Evolutionary conservation across 139 green algal species (phyloP).

Genomic region (Chlamydomonas incerta): DNA sequence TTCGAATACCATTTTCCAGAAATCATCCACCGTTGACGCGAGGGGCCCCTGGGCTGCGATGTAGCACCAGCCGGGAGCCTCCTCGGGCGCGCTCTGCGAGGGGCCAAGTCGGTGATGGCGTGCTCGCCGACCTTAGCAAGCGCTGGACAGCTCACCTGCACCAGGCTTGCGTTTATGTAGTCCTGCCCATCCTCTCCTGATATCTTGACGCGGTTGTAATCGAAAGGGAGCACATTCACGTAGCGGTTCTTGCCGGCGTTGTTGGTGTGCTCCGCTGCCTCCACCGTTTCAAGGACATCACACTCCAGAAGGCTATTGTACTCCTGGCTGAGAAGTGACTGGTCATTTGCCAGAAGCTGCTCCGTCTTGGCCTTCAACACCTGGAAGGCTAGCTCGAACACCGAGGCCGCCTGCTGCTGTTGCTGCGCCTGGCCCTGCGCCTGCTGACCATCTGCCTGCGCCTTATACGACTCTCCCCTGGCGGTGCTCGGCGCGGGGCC

Average conservation of each 20-base stretch:
- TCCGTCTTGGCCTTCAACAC: slow-evolving; percentile 40
- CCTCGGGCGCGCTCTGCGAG: slow-evolving; percentile 15
- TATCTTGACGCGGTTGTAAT: slow-evolving; percentile 58
- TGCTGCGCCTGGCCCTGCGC: background rate
- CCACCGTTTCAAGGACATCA: slow-evolving; percentile 16
- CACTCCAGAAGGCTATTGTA: slow-evolving; percentile 37
- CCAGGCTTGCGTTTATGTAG: slow-evolving; percentile 68
- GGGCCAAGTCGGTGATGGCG: background rate
- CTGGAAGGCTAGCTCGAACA: slow-evolving; percentile 28
- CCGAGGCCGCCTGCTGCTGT: background rate
- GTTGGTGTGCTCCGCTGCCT: slow-evolving; percentile 22
- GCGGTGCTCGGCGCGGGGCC: background rate
- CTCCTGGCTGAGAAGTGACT: slow-evolving; percentile 19
- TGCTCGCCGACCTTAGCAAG: background rate
- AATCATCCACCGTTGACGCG: slow-evolving; percentile 58
- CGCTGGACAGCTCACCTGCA: slow-evolving; percentile 22
- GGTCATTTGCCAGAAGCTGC: slow-evolving; percentile 22
- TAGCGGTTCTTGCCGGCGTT: slow-evolving; percentile 63
- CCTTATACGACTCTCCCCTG: background rate
- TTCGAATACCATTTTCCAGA: slow-evolving; percentile 65
- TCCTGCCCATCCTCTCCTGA: slow-evolving; percentile 24
- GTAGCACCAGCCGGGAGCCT: slow-evolving; percentile 47
- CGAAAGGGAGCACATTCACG: slow-evolving; percentile 67
- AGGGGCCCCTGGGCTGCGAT: slow-evolving; percentile 68
- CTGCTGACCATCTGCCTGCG: slow-evolving; percentile 2